Evolutionary conservation across 2,329 filamentous ascomycete species (phyloP).

Genomic region (Neospermospora avenae): DNA sequence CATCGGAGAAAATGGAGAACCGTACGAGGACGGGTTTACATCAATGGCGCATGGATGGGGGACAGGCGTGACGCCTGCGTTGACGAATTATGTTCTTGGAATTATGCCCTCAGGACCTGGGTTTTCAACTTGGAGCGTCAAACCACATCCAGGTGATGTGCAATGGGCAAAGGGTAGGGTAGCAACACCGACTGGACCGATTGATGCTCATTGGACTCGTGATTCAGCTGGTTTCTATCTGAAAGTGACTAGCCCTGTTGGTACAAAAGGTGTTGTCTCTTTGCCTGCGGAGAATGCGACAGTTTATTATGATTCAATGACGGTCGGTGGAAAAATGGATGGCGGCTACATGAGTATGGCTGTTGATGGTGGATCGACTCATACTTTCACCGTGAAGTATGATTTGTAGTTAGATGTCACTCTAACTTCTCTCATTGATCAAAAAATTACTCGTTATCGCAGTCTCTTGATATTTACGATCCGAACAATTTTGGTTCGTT

Average conservation of each 20-base stretch:
- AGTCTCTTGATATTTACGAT: too few relatives aligned
- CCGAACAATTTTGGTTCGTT: too few relatives aligned
- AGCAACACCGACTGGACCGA: slow-evolving; percentile 40
- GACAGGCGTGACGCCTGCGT: slow-evolving; percentile 47
- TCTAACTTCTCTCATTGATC: not conserved
- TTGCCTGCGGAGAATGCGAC: slow-evolving; percentile 23
- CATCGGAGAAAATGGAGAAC: slow-evolving; percentile 41
- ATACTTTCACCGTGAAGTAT: slow-evolving; percentile 14
- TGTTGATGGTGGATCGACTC: slow-evolving; percentile 9
- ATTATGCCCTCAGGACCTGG: slow-evolving; percentile 44
- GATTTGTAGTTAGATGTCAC: not conserved
- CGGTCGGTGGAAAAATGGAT: not conserved
- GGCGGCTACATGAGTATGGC: slow-evolving; percentile 22
- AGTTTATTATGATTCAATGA: slow-evolving; percentile 21
- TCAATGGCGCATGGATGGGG: slow-evolving; percentile 51
- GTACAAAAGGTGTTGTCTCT: slow-evolving; percentile 24
- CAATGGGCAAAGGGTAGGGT: slow-evolving; percentile 45
- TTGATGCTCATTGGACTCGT: slow-evolving; percentile 40
- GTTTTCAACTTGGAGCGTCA: slow-evolving; percentile 42
- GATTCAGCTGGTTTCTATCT: slow-evolving; percentile 28
- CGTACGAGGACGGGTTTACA: slow-evolving; percentile 46
- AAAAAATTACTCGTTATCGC: not conserved
- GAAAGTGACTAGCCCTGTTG: slow-evolving; percentile 34
- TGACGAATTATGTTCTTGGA: slow-evolving; percentile 46
- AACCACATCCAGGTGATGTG: slow-evolving; percentile 38